phyloP scores from a whole-genome alignment of 257 asterid species.

The Paulownia fortunei region DNA sequence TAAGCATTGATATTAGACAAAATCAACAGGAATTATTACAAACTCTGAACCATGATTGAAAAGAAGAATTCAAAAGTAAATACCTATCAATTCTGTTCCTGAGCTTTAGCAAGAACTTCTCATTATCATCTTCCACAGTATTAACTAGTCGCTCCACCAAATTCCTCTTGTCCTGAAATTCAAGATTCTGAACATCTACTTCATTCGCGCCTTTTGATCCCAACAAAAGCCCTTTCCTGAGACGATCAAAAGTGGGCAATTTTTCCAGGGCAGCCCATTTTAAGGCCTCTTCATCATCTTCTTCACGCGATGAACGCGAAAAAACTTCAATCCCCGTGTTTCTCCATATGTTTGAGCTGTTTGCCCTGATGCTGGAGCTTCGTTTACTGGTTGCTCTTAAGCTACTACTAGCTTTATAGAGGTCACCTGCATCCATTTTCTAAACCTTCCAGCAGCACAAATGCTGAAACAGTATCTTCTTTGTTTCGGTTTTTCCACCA shows the following conservation, averaged over 20 bases:
- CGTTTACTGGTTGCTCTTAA: slow-evolving; percentile 34
- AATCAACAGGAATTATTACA: not conserved
- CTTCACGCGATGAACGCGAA: slow-evolving; percentile 58
- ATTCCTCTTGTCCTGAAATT: slow-evolving; percentile 46
- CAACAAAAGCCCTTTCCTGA: no score
- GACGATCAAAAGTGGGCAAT: no score
- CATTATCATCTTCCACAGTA: no score
- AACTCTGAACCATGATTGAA: not conserved
- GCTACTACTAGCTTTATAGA: slow-evolving; percentile 33
- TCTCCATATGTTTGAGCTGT: slow-evolving; percentile 59
- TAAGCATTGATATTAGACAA: not conserved
- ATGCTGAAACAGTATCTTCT: no score
- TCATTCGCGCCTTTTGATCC: no score
- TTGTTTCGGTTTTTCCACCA: no score
- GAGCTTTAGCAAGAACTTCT: no score
- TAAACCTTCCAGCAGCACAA: not conserved
- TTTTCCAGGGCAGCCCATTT: no score
- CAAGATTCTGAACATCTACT: slow-evolving; percentile 54
- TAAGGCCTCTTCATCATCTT: slow-evolving; percentile 83
- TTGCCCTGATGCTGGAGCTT: slow-evolving; percentile 47
- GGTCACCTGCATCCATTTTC: slow-evolving; percentile 34
- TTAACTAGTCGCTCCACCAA: slow-evolving; percentile 60
- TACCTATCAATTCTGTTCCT: no score
- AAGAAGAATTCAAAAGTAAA: not conserved
- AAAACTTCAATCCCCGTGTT: slow-evolving; percentile 50